phyloP scores from a whole-genome alignment of 306 rosid species.

The Prunus campanulata region DNA sequence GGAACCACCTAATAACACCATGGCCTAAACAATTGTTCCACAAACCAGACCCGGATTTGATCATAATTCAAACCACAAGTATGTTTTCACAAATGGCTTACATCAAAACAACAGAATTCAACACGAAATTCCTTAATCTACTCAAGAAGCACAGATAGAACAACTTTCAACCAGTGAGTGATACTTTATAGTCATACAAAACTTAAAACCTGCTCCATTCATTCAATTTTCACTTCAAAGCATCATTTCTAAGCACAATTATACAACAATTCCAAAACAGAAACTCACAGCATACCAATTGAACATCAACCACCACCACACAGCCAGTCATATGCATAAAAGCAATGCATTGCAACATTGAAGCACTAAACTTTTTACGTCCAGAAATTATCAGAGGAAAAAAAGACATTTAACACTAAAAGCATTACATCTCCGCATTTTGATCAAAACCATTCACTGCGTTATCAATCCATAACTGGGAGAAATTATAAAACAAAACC shows the following conservation, averaged over 20 bases:
- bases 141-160: background rate
- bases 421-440: background rate
- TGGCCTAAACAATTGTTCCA: background rate
- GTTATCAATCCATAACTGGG: slow-evolving; percentile 1
- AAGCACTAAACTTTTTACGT: background rate
- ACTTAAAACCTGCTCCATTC: background rate
- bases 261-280: background rate
- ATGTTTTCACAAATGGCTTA: background rate
- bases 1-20: background rate
- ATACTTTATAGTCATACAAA: background rate
- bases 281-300: background rate
- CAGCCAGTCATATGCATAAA: background rate
- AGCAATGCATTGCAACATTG: slow-evolving; percentile 11
- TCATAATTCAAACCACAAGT: background rate
- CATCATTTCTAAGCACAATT: background rate
- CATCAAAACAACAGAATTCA: background rate
- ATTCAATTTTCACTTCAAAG: background rate
- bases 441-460: background rate
- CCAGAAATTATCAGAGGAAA: background rate
- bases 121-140: background rate
- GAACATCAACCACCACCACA: background rate
- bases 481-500: background rate
- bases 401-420: background rate
- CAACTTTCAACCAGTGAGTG: background rate
- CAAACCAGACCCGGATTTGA: background rate